Evolutionary conservation across 2,329 filamentous ascomycete genomes (phyloP).

Genomic region (Hymenoscyphus occultus): DNA sequence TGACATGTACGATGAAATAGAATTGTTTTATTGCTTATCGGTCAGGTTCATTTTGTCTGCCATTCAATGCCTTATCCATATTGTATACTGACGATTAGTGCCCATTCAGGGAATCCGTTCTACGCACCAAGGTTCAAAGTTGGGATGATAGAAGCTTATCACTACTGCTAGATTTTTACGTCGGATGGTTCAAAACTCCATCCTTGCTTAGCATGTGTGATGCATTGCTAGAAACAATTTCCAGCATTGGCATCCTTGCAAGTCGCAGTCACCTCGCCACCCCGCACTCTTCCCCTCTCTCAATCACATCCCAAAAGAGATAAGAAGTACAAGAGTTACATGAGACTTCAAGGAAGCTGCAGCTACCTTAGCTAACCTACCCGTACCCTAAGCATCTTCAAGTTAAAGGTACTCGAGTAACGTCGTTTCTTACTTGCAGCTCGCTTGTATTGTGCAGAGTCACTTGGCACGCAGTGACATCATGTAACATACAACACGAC

Average conservation of each 20-base stretch:
- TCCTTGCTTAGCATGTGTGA: not conserved
- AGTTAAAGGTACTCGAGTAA: not conserved
- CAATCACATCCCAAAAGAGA: not conserved
- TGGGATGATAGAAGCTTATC: too few species aligned
- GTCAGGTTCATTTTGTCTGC: not conserved
- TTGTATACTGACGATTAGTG: too few species aligned
- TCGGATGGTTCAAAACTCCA: not conserved
- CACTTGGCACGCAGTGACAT: not conserved
- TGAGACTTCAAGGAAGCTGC: not conserved
- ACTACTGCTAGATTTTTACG: too few species aligned
- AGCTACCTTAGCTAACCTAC: not conserved
- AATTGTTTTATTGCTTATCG: not conserved
- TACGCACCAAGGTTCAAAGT: too few species aligned
- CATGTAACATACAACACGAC: not conserved
- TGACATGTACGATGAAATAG: not conserved
- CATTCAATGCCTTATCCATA: too few species aligned
- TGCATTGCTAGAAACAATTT: not conserved
- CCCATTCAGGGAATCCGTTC: too few species aligned
- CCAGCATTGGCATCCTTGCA: not conserved
- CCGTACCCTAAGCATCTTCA: not conserved
- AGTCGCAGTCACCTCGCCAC: not conserved
- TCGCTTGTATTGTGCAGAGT: not conserved
- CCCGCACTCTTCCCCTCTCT: not conserved
- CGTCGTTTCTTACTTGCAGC: not conserved
- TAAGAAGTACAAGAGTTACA: not conserved